Percentiles rank a stretch among this genome's conserved stretches.
Evolutionary conservation across 1,139 yeast genomes (phyloP).

Genomic region (Candida frijolesensis): DNA sequence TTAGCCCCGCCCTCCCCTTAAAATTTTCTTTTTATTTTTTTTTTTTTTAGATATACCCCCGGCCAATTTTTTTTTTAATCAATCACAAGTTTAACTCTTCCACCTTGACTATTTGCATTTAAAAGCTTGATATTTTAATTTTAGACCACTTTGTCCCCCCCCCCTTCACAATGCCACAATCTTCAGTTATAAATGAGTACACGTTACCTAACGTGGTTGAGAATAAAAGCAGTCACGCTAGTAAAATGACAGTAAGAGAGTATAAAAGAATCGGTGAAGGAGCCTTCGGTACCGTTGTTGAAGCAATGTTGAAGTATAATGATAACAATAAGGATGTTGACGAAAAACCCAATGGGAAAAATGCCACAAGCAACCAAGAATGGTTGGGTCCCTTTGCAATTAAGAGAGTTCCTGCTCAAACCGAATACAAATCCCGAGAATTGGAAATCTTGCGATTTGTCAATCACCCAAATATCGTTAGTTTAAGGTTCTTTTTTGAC

Average conservation of each 20-base stretch:
- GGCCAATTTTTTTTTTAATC: not conserved
- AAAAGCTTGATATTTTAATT: too few relatives aligned
- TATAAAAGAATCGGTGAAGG: constrained; percentile 80
- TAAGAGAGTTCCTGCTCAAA: constrained; percentile 81
- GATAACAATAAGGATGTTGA: constrained; percentile 7
- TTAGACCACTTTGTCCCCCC: not conserved
- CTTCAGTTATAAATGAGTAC: constrained; percentile 16
- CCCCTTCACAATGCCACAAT: constrained; percentile 15
- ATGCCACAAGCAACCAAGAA: constrained; percentile 21
- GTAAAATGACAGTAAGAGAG: constrained; percentile 70
- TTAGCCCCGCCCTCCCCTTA: too few relatives aligned
- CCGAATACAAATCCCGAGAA: constrained; percentile 81
- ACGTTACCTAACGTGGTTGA: constrained; percentile 55
- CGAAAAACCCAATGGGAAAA: constrained; percentile 5
- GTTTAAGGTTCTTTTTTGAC: constrained; percentile 66
- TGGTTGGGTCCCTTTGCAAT: constrained; percentile 85
- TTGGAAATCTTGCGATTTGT: constrained; percentile 73
- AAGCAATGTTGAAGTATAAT: constrained; percentile 55
- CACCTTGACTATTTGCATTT: too few relatives aligned
- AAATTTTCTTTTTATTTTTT: too few relatives aligned
- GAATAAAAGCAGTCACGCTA: constrained; percentile 52
- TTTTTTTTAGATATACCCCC: too few relatives aligned
- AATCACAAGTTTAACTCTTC: not conserved
- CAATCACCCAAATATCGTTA: constrained; percentile 76
- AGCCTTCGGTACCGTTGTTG: constrained; percentile 82